Base-by-base conservation (phyloP, 345 rosid species). In the Acer saccharum region DNA sequence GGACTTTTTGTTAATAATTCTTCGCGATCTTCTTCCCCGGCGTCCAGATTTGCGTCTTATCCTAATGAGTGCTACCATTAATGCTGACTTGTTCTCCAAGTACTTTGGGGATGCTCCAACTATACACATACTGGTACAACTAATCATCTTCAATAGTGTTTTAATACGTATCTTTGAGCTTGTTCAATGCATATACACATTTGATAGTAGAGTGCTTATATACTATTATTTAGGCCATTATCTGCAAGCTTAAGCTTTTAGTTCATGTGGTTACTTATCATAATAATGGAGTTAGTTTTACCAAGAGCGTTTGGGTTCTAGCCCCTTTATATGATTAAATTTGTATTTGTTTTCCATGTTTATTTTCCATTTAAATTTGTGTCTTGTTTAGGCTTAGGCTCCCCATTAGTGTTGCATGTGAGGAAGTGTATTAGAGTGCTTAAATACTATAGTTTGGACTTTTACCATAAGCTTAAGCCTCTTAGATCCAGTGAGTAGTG, bases 51-150 rank as follows among this genome's bases (percentile, higher is more conserved):
- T 95, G 67, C 94, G 91, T 63, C 87, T 95, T 79, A 84, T 92
- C 86, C 81, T 95, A 79, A 95, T 93, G 98, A 95, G 99, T 81
- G 98, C 99, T 55, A 93, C 99, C 41, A 91, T 95, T 75, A 95
- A 93, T 83, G 99, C 99, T 27, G 92, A 90, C 75, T 78, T 95
- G 87, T 95, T 95, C 88, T 95, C 99, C 73, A 88, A 88, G 75
- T 90, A 93, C 80, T 95, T 93, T 79, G 92, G 88, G 62, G 89
- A 88, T 79, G 88, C 95, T 41, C 98, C 95, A 62, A 89, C 89
- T 68, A 86, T 88, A 20, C 98, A 93, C 77, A 95, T 95, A 76
- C 93, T 86, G 91, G 99, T 93, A 92, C 74, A 11, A n/a, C 41
- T 68, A 11, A 41, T 75, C 35, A 62, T 81, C 73, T 74, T 72